Percentiles rank a stretch among this genome's conserved stretches.
phyloP scores from a whole-genome alignment of 2,329 filamentous ascomycete species.

The Rhynchosporium secalis region DNA sequence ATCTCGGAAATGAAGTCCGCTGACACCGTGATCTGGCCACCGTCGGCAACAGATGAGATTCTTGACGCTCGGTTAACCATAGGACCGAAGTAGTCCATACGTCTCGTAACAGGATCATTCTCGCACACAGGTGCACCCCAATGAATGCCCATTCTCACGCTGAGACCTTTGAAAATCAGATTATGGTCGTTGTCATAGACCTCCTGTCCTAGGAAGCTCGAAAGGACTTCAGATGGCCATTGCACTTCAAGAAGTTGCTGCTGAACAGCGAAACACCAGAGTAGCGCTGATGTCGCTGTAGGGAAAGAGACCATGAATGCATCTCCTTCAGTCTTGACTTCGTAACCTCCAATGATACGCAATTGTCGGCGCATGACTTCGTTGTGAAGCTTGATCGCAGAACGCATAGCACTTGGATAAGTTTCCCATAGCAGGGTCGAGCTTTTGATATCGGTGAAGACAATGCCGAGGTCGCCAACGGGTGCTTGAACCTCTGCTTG shows the following conservation, averaged over 20 bases:
- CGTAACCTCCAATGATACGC: constrained; percentile 91
- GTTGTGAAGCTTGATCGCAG: constrained; percentile 96
- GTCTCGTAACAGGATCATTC: constrained; percentile 90
- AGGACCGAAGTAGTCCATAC: constrained; percentile 99
- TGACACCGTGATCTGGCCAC: constrained; percentile 94
- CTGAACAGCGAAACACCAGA: constrained; percentile 97
- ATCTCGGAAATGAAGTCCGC: constrained; percentile 97
- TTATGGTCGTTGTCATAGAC: constrained; percentile 81
- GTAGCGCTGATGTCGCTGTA: constrained; percentile 86
- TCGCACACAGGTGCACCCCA: constrained; percentile 95
- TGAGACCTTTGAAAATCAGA: constrained; percentile 89
- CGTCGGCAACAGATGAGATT: constrained; percentile 91
- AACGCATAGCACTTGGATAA: constrained; percentile 91
- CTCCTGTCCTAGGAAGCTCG: constrained; percentile 80
- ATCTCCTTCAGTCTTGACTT: constrained; percentile 99
- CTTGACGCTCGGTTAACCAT: constrained; percentile 98
- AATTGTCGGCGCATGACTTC: constrained; percentile 93
- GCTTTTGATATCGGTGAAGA: constrained; percentile 99
- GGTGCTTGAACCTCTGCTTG: constrained; percentile 91
- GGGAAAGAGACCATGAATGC: constrained; percentile 99
- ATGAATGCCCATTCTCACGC: constrained; percentile 96
- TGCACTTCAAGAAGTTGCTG: constrained; percentile 80
- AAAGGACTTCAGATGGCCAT: constrained; percentile 92
- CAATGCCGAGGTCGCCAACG: constrained; percentile 85
- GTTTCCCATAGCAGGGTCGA: constrained; percentile 96